Percentiles rank a stretch among this genome's conserved stretches.
These are phyloP conservation scores for Capsicum baccatum DNA, from an alignment of 257 asterid species.

Conservation along the genomic window DNA sequence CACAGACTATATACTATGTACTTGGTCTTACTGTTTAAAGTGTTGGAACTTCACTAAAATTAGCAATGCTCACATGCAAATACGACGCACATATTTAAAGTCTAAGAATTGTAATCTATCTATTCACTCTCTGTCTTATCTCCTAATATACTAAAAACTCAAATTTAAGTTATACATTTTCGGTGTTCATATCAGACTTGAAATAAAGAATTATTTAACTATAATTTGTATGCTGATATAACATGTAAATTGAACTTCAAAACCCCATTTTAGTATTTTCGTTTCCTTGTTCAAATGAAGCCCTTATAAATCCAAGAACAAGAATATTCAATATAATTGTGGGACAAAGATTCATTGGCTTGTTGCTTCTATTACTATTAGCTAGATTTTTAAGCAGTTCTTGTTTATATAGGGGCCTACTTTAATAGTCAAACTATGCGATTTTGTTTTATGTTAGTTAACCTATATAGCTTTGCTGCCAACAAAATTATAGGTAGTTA, in stretches of 20 bases:
- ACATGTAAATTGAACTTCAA: not conserved
- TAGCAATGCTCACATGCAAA: slow-evolving; percentile 26
- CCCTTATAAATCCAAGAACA: not conserved
- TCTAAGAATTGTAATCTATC: not conserved
- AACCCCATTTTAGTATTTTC: not conserved
- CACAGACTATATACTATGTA: slow-evolving; percentile 19
- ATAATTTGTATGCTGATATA: not conserved
- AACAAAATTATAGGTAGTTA: not conserved
- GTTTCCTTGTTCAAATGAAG: not conserved
- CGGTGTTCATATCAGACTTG: not conserved
- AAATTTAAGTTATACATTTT: not conserved
- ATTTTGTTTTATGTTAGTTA: not conserved
- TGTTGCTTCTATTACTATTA: slow-evolving; percentile 31
- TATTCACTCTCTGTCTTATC: not conserved
- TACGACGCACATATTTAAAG: not conserved
- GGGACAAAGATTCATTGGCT: slow-evolving; percentile 21
- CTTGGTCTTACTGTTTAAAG: not conserved
- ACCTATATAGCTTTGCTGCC: not conserved
- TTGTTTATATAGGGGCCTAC: slow-evolving; percentile 30
- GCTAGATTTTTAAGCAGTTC: slow-evolving; percentile 22
- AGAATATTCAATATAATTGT: not conserved
- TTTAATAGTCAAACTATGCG: slow-evolving; percentile 23
- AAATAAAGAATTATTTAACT: not conserved
- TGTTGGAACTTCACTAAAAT: slow-evolving; percentile 16
- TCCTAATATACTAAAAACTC: not conserved